Evolutionary conservation across 306 rosid species (phyloP).

Genomic region (Pyrus bretschneideri): DNA sequence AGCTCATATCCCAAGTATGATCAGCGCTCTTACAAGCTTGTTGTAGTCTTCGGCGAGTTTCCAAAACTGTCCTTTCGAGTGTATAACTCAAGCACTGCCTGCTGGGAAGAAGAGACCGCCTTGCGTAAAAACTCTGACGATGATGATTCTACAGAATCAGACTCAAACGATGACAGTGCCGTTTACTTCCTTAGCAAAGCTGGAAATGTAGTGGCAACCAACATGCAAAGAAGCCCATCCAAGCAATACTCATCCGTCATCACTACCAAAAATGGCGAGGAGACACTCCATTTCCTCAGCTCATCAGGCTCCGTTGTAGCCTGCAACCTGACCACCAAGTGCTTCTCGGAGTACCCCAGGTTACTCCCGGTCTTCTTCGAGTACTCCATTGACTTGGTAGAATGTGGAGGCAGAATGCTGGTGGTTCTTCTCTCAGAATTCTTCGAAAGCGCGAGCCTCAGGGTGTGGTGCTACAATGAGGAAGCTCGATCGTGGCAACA

Average conservation of each 20-base stretch:
- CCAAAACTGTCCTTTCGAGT: slow-evolving; percentile 51
- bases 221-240: slow-evolving; percentile 89
- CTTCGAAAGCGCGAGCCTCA: slow-evolving; percentile 66
- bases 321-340: slow-evolving; percentile 54
- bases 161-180: slow-evolving; percentile 57
- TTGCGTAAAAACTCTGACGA: slow-evolving; percentile 38
- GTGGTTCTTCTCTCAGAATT: slow-evolving; percentile 79
- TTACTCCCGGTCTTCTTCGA: slow-evolving; percentile 69
- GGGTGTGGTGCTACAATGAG: slow-evolving; percentile 72
- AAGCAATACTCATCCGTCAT: slow-evolving; percentile 85
- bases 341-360: slow-evolving; percentile 72
- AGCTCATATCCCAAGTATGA: slow-evolving; percentile 20
- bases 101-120: slow-evolving; percentile 58
- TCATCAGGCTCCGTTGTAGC: slow-evolving; percentile 66
- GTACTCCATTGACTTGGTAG: slow-evolving; percentile 84
- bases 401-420: slow-evolving; percentile 64
- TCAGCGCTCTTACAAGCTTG: slow-evolving; percentile 46
- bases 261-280: slow-evolving; percentile 46
- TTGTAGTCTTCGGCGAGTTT: slow-evolving; percentile 65
- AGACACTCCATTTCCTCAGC: slow-evolving; percentile 62
- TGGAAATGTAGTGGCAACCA: slow-evolving; percentile 79
- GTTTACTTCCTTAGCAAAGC: slow-evolving; percentile 82
- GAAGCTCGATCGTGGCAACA: slow-evolving; percentile 58
- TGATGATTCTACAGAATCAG: slow-evolving; percentile 34
- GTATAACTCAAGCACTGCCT: slow-evolving; percentile 43